Conservation (phyloP, 257 asterid species). For the Solanum appendiculatum region DNA sequence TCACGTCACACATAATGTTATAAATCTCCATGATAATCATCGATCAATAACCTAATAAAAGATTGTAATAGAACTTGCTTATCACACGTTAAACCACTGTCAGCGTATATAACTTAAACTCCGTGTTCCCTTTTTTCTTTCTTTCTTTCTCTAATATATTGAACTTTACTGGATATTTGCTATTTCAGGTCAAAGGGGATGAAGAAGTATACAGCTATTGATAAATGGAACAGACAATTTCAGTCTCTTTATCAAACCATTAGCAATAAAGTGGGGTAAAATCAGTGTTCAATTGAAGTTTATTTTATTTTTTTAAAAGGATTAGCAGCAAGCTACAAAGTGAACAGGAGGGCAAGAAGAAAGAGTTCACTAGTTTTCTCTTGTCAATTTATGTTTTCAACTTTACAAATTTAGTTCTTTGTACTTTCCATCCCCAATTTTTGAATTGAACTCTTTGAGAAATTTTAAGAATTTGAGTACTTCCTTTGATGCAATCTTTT, state of each 20-base stretch:
- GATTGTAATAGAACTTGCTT: neutral
- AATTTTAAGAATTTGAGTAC: neutral
- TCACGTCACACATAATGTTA: neutral
- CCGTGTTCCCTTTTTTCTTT: neutral
- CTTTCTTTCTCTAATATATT: neutral
- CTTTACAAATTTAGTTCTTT: neutral
- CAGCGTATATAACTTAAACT: neutral
- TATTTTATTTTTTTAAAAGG: neutral
- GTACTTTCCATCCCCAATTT: neutral
- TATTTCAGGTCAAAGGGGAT: slow-evolving; percentile 73
- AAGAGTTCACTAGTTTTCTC: neutral
- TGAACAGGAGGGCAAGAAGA: neutral
- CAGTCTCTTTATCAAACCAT: slow-evolving; percentile 70
- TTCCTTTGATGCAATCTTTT: neutral
- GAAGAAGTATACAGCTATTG: slow-evolving; percentile 86
- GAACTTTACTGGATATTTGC: neutral
- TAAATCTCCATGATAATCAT: neutral
- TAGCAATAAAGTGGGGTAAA: slow-evolving; percentile 64
- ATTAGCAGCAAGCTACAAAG: neutral
- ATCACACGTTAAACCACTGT: neutral
- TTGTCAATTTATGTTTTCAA: neutral
- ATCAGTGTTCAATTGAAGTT: neutral
- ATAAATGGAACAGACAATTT: slow-evolving; percentile 93
- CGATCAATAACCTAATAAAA: neutral
- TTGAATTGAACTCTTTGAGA: neutral